These are phyloP conservation scores for Xylaria flabelliformis DNA, from an alignment of 495 filamentous ascomycete species.

Conservation along the genomic window DNA sequence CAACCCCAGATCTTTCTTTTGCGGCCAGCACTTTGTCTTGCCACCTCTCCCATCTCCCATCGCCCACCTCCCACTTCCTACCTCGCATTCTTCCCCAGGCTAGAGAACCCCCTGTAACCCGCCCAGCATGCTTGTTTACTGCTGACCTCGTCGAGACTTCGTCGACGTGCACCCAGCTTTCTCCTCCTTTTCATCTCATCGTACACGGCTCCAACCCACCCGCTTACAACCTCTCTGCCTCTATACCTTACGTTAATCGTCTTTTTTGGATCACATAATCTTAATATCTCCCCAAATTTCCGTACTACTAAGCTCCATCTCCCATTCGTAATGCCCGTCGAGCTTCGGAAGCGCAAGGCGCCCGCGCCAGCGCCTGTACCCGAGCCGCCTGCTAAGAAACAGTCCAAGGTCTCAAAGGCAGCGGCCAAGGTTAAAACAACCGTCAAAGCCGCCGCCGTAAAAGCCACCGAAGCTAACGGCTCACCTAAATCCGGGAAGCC, in stretches of 20 bases:
- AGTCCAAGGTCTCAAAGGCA: conserved; percentile 43
- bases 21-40: conserved; percentile 5
- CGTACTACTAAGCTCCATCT: neutral
- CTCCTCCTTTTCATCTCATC: conserved; percentile 4
- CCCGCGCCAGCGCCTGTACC: conserved; percentile 63
- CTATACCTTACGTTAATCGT: neutral
- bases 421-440: conserved; percentile 52
- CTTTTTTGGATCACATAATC: conserved; percentile 8
- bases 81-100: conserved; percentile 16
- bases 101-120: conserved; percentile 28
- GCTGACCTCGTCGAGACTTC: conserved; percentile 23
- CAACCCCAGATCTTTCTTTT: conserved; percentile 20
- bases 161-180: conserved; percentile 21
- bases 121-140: conserved; percentile 29
- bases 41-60: neutral
- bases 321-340: conserved; percentile 53
- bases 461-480: conserved; percentile 45
- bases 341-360: conserved; percentile 80
- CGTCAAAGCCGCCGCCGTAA: conserved; percentile 43
- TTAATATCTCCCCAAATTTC: conserved; percentile 6
- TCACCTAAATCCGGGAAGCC: conserved; percentile 41
- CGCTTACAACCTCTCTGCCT: neutral
- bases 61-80: neutral
- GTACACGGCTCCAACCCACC: neutral
- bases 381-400: conserved; percentile 61